Conservation (phyloP, 768 basidiomycete genomes). For the Neoboletus subvelutipes region DNA sequence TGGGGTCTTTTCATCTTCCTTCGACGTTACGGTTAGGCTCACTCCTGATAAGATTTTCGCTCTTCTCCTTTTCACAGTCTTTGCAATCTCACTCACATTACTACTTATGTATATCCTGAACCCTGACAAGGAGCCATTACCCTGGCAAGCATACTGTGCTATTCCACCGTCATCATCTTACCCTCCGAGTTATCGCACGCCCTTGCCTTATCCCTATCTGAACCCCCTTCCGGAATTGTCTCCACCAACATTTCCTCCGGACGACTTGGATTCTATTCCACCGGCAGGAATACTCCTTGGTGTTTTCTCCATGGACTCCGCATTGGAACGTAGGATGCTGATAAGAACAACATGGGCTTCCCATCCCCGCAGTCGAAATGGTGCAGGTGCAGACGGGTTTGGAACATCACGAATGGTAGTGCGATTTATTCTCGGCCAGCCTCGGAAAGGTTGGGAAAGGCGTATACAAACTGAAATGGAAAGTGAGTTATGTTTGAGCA, state of each 20-base stretch:
- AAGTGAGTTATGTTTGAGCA: conserved; percentile 49
- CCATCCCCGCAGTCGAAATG: conserved; percentile 74
- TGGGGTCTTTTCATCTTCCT: conserved; percentile 37
- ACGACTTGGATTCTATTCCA: conserved; percentile 66
- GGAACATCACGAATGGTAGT: conserved; percentile 85
- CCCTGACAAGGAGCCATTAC: conserved; percentile 92
- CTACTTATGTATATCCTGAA: conserved; percentile 90
- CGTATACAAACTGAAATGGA: conserved; percentile 88
- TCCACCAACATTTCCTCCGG: conserved; percentile 64
- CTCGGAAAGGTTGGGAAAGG: conserved; percentile 74
- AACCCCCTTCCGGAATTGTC: conserved; percentile 29
- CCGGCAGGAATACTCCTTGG: conserved; percentile 88
- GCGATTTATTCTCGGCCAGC: conserved; percentile 86
- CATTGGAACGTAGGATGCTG: conserved; percentile 81
- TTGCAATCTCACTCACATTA: conserved; percentile 82
- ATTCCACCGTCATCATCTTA: conserved; percentile 51
- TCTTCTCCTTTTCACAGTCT: conserved; percentile 72
- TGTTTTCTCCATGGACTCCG: conserved; percentile 86
- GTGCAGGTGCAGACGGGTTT: conserved; percentile 60
- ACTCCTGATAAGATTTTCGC: conserved; percentile 54
- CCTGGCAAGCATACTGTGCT: conserved; percentile 93
- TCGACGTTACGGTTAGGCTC: conserved; percentile 15
- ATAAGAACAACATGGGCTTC: conserved; percentile 89
- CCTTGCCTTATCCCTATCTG: conserved; percentile 40
- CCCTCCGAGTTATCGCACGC: conserved; percentile 42